phyloP scores from a whole-genome alignment of 1,139 yeast genomes.

The Starmera stellimalicola region DNA sequence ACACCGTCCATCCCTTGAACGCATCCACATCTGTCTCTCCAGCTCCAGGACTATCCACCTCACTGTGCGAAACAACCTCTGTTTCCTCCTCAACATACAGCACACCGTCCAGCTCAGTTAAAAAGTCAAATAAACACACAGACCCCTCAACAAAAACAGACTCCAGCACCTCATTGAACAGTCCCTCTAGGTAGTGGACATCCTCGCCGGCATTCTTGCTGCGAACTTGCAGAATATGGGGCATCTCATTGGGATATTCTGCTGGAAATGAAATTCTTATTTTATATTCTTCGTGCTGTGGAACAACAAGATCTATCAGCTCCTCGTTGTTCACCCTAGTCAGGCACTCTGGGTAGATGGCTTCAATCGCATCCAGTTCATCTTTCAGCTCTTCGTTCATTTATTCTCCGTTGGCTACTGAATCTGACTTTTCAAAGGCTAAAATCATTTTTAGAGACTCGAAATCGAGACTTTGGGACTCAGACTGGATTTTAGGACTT shows the following conservation, averaged over 20 bases:
- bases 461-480: too few relatives aligned
- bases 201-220: conserved; percentile 28
- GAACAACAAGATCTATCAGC: conserved; percentile 46
- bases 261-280: conserved; percentile 63
- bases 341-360: conserved; percentile 70
- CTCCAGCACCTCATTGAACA: conserved; percentile 40
- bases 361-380: conserved; percentile 76
- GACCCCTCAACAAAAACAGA: conserved; percentile 44
- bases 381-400: conserved; percentile 50
- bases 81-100: conserved; percentile 28
- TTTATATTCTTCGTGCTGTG: conserved; percentile 48
- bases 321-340: conserved; percentile 27
- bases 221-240: conserved; percentile 44
- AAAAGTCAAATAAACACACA: conserved; percentile 73
- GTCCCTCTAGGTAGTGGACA: conserved; percentile 31
- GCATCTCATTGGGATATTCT: conserved; percentile 52
- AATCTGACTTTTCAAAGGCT: too few relatives aligned
- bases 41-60: conserved; percentile 4
- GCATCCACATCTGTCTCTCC: conserved; percentile 38
- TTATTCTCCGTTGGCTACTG: background rate
- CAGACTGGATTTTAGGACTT: too few relatives aligned
- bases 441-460: too few relatives aligned
- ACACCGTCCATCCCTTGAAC: conserved; percentile 60
- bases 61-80: conserved; percentile 6
- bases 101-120: conserved; percentile 53